Percentiles rank a stretch among this genome's conserved stretches.
Conservation (phyloP, 2,329 filamentous ascomycete genomes). For the Colletotrichum plurivorum region DNA sequence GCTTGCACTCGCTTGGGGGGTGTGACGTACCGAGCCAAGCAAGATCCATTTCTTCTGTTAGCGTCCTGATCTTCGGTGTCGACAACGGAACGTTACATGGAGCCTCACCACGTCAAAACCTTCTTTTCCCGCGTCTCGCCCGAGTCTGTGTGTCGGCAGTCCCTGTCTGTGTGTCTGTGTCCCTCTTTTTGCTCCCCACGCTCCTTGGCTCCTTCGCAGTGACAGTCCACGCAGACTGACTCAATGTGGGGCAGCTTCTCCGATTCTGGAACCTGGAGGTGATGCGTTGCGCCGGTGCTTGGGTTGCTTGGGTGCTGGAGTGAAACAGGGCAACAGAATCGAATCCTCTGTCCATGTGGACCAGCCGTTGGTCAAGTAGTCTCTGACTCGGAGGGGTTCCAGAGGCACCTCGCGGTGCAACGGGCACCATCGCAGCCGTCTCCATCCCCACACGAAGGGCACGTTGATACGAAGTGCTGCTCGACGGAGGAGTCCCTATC, state of each 20-base stretch:
- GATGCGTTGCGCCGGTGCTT: conserved; percentile 30
- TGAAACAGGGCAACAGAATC: conserved; percentile 35
- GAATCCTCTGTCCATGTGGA: conserved; percentile 31
- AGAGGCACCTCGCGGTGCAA: conserved; percentile 36
- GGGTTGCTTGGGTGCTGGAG: conserved; percentile 29
- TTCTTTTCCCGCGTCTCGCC: conserved; percentile 26
- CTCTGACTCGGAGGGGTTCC: conserved; percentile 29
- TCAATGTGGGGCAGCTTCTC: conserved; percentile 18
- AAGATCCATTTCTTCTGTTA: conserved; percentile 32
- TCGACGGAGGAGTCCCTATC: conserved; percentile 20
- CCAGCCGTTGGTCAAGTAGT: conserved; percentile 39
- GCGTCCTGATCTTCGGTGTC: conserved; percentile 32
- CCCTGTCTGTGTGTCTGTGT: neutral
- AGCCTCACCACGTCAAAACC: conserved; percentile 39
- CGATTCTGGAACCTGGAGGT: conserved; percentile 24
- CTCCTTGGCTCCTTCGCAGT: neutral
- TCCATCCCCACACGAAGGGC: conserved; percentile 21
- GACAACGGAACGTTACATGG: conserved; percentile 41
- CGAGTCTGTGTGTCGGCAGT: conserved; percentile 15
- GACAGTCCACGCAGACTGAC: neutral
- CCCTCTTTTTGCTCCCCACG: neutral
- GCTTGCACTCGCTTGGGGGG: no score
- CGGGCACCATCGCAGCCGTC: conserved; percentile 24
- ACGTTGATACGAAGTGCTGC: conserved; percentile 31
- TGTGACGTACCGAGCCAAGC: conserved; percentile 16